Conservation (phyloP, 1,139 yeast genomes). For the Eremothecium coryli region DNA sequence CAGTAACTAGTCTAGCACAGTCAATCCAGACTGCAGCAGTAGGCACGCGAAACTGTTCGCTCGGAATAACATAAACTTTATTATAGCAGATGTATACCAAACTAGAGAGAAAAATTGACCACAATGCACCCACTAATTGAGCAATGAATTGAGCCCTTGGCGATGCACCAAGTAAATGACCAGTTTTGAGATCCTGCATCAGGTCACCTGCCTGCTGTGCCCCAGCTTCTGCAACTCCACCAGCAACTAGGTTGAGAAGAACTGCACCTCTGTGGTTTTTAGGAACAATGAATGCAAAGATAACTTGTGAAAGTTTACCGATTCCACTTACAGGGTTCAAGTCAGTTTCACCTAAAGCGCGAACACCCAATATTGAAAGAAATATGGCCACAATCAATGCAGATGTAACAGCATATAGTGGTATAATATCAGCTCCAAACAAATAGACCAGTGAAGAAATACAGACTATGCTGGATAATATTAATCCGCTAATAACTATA, state of each 20-base stretch:
- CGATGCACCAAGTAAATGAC: constrained; percentile 84
- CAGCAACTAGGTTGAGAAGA: constrained; percentile 79
- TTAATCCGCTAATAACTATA: constrained; percentile 51
- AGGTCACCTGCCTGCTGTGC: constrained; percentile 98
- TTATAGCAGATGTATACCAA: constrained; percentile 78
- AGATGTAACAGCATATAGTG: constrained; percentile 55
- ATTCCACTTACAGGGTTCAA: constrained; percentile 95
- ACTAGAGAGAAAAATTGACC: constrained; percentile 72
- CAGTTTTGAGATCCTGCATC: constrained; percentile 95
- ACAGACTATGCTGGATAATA: constrained; percentile 59
- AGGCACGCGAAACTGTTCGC: constrained; percentile 71
- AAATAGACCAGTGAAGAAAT: constrained; percentile 52
- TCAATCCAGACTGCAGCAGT: constrained; percentile 97
- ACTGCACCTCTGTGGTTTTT: constrained; percentile 68
- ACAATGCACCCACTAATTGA: constrained; percentile 76
- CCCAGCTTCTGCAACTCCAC: constrained; percentile 97
- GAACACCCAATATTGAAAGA: constrained; percentile 75
- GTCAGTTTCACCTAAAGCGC: constrained; percentile 95
- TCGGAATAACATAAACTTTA: constrained; percentile 75
- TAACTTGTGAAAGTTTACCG: constrained; percentile 82
- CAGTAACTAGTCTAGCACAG: constrained; percentile 86
- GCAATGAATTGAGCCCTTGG: constrained; percentile 89
- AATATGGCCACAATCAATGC: constrained; percentile 71
- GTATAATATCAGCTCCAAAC: constrained; percentile 57
- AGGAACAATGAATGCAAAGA: constrained; percentile 80